Evolutionary conservation across 1,284 basidiomycete genomes (phyloP), one percentile per base, ranked within the genome.

Genomic region (Irpex lacteus): DNA sequence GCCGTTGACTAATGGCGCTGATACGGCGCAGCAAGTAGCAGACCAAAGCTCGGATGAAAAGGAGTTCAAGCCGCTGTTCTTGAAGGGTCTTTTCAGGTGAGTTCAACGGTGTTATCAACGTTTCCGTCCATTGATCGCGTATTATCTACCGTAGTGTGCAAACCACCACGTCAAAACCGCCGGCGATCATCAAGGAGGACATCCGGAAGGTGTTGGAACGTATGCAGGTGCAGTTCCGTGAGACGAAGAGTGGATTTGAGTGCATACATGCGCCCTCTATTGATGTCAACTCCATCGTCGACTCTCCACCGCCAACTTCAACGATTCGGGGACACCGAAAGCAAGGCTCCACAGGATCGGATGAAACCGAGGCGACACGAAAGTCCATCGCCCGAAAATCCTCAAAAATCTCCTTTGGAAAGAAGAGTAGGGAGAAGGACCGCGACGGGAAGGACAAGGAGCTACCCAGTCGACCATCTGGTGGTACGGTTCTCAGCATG

Each of bases 181-280:
- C 95, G 1, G 79, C 84, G 5, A 83, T 87, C 11, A 89, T 98
- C 76, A 92, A 95, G 72, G 80, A 84, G 44, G 96, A 98, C 75
- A 90, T 99, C 67, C 84, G 88, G 54, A 86, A 88, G 15, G 95
- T 98, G 1, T 82, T 99, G 52, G 94, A 97, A 70, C 86, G 95
- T 57, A 94, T 98, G 85, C 95, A 96, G 65, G 91, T 99, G 58
- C 94, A 95, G 75, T 95, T 97, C 75, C 86, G 94, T 49, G 94
- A 96, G 74, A 95, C 89, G 70, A 92, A 90, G 74, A 85, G 88
- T 62, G 97, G 97, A 0, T 99, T 96, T 74, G 97, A 98, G 75
- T 99, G 97, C 77, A 91, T 97, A 26, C 96, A 98, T 75, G 79
- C 94, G 59, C 97, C 97, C 0, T 95, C 93, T 32, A 97, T 98